A percentile compares a stretch with the other conserved stretches of the same genome.
phyloP scores from a whole-genome alignment of 495 filamentous ascomycete genomes.

The Daldinia childiae region DNA sequence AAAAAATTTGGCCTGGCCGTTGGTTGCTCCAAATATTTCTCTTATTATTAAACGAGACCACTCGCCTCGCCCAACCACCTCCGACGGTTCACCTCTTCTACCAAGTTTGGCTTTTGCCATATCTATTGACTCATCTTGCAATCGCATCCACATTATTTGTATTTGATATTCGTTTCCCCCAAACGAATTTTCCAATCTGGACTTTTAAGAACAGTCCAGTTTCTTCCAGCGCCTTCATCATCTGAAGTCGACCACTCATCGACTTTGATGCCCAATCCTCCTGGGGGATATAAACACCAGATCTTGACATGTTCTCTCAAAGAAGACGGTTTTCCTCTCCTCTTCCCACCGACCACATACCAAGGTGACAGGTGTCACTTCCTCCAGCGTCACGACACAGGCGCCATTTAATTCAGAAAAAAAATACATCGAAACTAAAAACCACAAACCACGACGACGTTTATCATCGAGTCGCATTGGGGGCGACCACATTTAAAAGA shows the following conservation, averaged over 20 bases:
- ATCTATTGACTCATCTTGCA: slow-evolving; percentile 42
- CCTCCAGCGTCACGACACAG: slow-evolving; percentile 58
- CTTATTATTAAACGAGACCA: slow-evolving; percentile 44
- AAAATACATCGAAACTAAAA: slow-evolving; percentile 33
- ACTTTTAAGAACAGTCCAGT: slow-evolving; percentile 41
- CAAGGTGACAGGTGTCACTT: slow-evolving; percentile 64
- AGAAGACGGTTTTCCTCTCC: slow-evolving; percentile 58
- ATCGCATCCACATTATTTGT: slow-evolving; percentile 36
- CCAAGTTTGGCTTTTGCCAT: slow-evolving; percentile 49
- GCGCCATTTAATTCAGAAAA: slow-evolving; percentile 48
- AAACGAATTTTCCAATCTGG: slow-evolving; percentile 42
- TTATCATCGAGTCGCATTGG: slow-evolving; percentile 32
- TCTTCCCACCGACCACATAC: slow-evolving; percentile 65
- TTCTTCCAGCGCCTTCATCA: slow-evolving; percentile 43
- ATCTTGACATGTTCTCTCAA: slow-evolving; percentile 62
- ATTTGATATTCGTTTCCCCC: slow-evolving; percentile 27
- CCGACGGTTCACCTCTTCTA: slow-evolving; percentile 29
- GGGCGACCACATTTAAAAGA: slow-evolving; percentile 32
- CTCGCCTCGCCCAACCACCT: slow-evolving; percentile 46
- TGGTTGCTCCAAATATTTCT: slow-evolving; percentile 38
- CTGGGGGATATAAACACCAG: slow-evolving; percentile 51
- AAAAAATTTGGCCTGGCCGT: slow-evolving; percentile 31
- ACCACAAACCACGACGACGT: slow-evolving; percentile 16
- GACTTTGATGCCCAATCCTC: slow-evolving; percentile 47
- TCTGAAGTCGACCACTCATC: slow-evolving; percentile 42